These are phyloP conservation scores for Raphanus sativus DNA, from an alignment of 345 rosid species.

Conservation along the genomic window DNA sequence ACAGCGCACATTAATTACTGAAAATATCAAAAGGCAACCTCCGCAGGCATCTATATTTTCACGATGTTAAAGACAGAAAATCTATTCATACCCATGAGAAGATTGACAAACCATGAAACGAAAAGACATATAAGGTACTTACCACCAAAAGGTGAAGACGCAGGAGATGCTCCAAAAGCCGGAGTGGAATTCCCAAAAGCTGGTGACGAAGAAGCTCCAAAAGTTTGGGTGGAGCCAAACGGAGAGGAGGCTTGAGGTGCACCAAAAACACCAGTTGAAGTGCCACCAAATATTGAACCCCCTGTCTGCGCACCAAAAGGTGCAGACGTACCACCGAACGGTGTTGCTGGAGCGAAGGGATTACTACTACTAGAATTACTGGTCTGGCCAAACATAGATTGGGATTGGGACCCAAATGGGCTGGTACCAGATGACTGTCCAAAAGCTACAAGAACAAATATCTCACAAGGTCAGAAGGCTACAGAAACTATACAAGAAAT, in stretches of 20 bases:
- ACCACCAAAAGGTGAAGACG: slow-evolving; percentile 88
- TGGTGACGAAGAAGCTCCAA: slow-evolving; percentile 77
- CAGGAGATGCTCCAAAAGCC: slow-evolving; percentile 67
- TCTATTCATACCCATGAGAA: neutral
- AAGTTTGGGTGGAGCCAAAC: slow-evolving; percentile 60
- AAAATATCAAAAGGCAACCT: neutral
- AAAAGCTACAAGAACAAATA: slow-evolving; percentile 53
- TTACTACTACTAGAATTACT: slow-evolving; percentile 62
- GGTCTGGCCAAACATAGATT: slow-evolving; percentile 74
- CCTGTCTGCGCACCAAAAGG: slow-evolving; percentile 87
- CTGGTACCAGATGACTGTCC: slow-evolving; percentile 76
- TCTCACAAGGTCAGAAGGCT: slow-evolving; percentile 1
- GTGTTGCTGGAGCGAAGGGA: slow-evolving; percentile 73
- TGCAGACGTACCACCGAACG: slow-evolving; percentile 70
- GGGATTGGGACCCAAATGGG: slow-evolving; percentile 79
- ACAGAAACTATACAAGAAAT: neutral
- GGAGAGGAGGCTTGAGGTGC: slow-evolving; percentile 69
- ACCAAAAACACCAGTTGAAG: slow-evolving; percentile 91
- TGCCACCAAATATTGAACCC: slow-evolving; percentile 76
- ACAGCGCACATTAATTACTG: neutral
- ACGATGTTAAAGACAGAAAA: slow-evolving; percentile 8
- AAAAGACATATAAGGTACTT: slow-evolving; percentile 24
- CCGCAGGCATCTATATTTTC: neutral
- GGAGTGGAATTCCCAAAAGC: slow-evolving; percentile 72
- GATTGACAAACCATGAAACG: neutral